phyloP scores from a whole-genome alignment of 306 rosid species.

The Glycine tomentella region DNA sequence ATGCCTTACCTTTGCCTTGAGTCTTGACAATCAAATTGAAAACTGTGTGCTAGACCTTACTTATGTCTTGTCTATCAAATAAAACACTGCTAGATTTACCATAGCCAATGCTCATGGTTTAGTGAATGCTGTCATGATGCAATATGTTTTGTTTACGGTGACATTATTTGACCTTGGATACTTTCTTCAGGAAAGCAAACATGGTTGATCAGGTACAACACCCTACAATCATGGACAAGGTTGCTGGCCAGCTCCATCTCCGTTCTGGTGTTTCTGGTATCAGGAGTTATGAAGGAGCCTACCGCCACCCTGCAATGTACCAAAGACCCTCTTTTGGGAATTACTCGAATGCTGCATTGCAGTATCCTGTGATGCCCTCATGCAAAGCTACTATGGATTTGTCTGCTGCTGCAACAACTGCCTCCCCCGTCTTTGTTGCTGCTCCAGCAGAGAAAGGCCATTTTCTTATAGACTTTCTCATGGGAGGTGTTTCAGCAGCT shows the following conservation, averaged over 20 bases:
- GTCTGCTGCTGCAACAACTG: conserved; percentile 61
- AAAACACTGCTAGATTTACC: too few species aligned
- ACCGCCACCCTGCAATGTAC: conserved; percentile 56
- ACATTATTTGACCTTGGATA: neutral
- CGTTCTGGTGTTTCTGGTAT: conserved; percentile 58
- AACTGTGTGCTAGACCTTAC: too few species aligned
- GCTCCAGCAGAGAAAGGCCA: conserved; percentile 86
- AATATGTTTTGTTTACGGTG: neutral
- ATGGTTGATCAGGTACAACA: conserved; percentile 89
- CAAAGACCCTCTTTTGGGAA: conserved; percentile 68
- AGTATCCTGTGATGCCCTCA: conserved; percentile 60
- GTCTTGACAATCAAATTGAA: neutral
- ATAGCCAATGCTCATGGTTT: too few species aligned
- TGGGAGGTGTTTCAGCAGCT: conserved; percentile 98
- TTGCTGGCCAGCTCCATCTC: conserved; percentile 70
- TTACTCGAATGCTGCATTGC: conserved; percentile 73
- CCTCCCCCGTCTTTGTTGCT: conserved; percentile 79
- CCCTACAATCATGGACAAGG: conserved; percentile 81
- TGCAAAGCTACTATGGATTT: conserved; percentile 66
- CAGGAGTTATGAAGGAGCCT: conserved; percentile 54
- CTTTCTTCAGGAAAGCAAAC: conserved; percentile 48
- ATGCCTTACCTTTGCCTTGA: neutral
- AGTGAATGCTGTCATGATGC: neutral
- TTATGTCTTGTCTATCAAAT: too few species aligned
- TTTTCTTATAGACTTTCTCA: conserved; percentile 77